Conservation (phyloP, 208 protist species). For the Polymyxa betae region DNA sequence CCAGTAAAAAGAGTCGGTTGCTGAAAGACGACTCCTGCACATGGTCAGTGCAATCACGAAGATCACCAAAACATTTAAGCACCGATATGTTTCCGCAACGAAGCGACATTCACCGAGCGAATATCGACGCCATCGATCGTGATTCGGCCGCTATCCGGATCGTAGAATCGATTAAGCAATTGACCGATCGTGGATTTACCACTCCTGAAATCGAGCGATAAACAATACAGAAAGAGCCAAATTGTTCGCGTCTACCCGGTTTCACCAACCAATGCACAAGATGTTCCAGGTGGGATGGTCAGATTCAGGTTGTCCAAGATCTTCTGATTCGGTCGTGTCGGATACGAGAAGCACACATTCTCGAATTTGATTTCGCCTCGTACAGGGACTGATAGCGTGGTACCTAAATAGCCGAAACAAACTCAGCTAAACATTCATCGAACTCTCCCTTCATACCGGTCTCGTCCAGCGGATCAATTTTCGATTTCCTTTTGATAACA, state of each 20-base stretch:
- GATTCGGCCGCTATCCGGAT: constrained; percentile 82
- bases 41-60: too few relatives aligned
- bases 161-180: constrained; percentile 90
- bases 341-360: neutral
- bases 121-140: constrained; percentile 88
- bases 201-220: neutral
- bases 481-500: neutral
- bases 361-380: neutral
- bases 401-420: too few relatives aligned
- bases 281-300: neutral
- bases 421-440: too few relatives aligned
- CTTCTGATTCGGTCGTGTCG: neutral
- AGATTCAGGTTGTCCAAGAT: neutral
- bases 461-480: neutral
- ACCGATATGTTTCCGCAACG: constrained; percentile 83
- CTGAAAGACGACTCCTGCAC: constrained; percentile 85
- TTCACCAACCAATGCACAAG: neutral
- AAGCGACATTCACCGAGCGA: constrained; percentile 77
- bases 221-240: neutral
- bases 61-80: too few relatives aligned
- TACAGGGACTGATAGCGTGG: neutral
- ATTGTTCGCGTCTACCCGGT: neutral
- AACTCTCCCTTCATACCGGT: neutral
- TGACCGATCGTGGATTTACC: neutral
- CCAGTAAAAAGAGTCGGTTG: constrained; percentile 92